phyloP scores from a whole-genome alignment of 1,284 basidiomycete species.

The Peniophora sp. region DNA sequence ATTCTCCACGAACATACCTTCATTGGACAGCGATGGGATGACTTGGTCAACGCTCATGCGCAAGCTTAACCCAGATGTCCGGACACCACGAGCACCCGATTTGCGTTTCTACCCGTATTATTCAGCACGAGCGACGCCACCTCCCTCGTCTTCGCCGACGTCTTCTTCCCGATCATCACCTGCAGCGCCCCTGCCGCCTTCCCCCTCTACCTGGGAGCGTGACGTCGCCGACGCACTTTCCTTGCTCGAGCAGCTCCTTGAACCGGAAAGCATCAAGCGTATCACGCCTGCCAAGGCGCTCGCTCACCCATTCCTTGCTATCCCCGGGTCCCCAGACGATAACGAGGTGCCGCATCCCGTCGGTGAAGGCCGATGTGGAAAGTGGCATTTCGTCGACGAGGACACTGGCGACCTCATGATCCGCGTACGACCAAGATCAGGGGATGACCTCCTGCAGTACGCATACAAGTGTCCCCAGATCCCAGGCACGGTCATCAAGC shows the following conservation, averaged over 20 bases:
- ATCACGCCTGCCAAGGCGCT: slow-evolving; percentile 72
- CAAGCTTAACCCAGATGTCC: slow-evolving; percentile 69
- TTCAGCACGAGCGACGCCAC: slow-evolving; percentile 10
- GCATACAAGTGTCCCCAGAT: slow-evolving; percentile 17
- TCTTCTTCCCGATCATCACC: slow-evolving; percentile 10
- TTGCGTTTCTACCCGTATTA: slow-evolving; percentile 46
- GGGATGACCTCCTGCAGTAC: slow-evolving; percentile 4
- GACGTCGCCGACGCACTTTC: slow-evolving; percentile 67
- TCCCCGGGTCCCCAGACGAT: slow-evolving; percentile 43
- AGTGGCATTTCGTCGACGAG: slow-evolving; percentile 48
- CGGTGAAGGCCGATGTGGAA: slow-evolving; percentile 54
- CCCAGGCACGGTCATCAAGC: slow-evolving; percentile 27
- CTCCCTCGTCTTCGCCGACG: slow-evolving; percentile 13
- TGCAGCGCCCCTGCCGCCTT: slow-evolving; percentile 4
- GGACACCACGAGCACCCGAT: slow-evolving; percentile 45
- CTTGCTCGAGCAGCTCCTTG: slow-evolving; percentile 63
- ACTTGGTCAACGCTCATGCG: slow-evolving; percentile 70
- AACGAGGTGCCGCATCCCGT: slow-evolving; percentile 59
- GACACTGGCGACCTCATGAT: slow-evolving; percentile 50
- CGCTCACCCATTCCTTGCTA: slow-evolving; percentile 66
- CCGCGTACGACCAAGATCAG: slow-evolving; percentile 19
- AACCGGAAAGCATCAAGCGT: slow-evolving; percentile 69
- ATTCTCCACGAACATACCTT: slow-evolving; percentile 80
- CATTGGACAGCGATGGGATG: slow-evolving; percentile 57
- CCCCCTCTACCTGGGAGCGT: slow-evolving; percentile 33